Percentiles rank a stretch among this genome's conserved stretches.
Evolutionary conservation across 805 yeast genomes (phyloP).

Genomic region (Candida piceae): DNA sequence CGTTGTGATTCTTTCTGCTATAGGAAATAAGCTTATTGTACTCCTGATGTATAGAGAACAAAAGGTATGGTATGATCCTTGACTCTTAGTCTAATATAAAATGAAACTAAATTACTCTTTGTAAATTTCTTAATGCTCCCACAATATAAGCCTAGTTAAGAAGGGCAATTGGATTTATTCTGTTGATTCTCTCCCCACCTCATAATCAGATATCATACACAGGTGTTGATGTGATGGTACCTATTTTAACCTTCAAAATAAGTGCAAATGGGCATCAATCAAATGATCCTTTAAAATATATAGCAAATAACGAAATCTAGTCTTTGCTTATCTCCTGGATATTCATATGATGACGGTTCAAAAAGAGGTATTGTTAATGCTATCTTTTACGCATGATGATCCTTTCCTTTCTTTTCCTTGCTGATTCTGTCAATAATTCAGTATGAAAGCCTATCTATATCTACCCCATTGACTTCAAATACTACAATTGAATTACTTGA

Average conservation of each 20-base stretch:
- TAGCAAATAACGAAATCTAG: constrained; percentile 67
- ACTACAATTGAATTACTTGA: constrained; percentile 38
- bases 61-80: no score
- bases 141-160: no score
- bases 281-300: constrained; percentile 41
- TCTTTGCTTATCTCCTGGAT: constrained; percentile 82
- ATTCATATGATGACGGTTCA: constrained; percentile 53
- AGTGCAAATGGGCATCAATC: constrained; percentile 24
- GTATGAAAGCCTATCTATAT: constrained; percentile 35
- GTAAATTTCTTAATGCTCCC: no score
- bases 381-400: constrained; percentile 43
- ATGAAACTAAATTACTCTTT: no score
- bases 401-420: background rate
- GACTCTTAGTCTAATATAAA: no score
- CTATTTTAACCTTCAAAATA: constrained; percentile 24
- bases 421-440: constrained; percentile 49
- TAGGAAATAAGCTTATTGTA: no score
- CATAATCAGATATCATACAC: constrained; percentile 12
- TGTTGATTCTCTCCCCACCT: constrained; percentile 4
- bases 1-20: no score
- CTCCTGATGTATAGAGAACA: no score
- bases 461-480: constrained; percentile 37
- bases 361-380: constrained; percentile 76
- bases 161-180: no score
- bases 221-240: constrained; percentile 10